phyloP scores from a whole-genome alignment of 2,329 filamentous ascomycete species.

The Fusarium ambrosium region DNA sequence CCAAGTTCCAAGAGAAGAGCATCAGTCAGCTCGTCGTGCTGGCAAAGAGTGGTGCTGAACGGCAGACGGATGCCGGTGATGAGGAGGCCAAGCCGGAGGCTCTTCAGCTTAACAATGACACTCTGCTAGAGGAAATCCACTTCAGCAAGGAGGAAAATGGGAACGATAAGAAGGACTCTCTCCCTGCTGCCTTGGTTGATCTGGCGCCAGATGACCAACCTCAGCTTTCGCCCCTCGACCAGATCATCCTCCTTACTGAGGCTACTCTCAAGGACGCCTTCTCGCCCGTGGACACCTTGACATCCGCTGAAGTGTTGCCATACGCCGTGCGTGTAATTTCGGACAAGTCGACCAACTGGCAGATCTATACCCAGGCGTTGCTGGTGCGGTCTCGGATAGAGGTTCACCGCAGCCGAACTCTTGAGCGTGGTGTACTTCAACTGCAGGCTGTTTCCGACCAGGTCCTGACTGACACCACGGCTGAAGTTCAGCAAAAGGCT shows the following conservation, averaged over 20 bases:
- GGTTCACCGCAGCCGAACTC: conserved; percentile 85
- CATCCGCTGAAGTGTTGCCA: conserved; percentile 91
- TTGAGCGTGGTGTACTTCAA: conserved; percentile 91
- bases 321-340: conserved; percentile 90
- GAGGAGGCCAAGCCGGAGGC: conserved; percentile 69
- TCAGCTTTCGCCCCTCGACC: conserved; percentile 84
- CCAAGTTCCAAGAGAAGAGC: conserved; percentile 82
- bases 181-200: conserved; percentile 73
- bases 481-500: conserved; percentile 49
- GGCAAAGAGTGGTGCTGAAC: conserved; percentile 75
- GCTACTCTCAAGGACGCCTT: conserved; percentile 89
- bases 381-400: conserved; percentile 92
- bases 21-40: conserved; percentile 92
- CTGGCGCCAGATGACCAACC: conserved; percentile 87
- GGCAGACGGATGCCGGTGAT: conserved; percentile 40
- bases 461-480: conserved; percentile 85
- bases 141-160: conserved; percentile 72
- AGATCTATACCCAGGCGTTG: conserved; percentile 94
- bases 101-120: conserved; percentile 90
- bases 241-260: conserved; percentile 90
- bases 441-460: conserved; percentile 96
- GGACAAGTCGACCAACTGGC: conserved; percentile 95
- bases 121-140: conserved; percentile 86
- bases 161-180: conserved; percentile 51
- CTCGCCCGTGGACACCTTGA: conserved; percentile 85